phyloP scores from a whole-genome alignment of 768 basidiomycete genomes.

The Leccinum olivaceopallidum region DNA sequence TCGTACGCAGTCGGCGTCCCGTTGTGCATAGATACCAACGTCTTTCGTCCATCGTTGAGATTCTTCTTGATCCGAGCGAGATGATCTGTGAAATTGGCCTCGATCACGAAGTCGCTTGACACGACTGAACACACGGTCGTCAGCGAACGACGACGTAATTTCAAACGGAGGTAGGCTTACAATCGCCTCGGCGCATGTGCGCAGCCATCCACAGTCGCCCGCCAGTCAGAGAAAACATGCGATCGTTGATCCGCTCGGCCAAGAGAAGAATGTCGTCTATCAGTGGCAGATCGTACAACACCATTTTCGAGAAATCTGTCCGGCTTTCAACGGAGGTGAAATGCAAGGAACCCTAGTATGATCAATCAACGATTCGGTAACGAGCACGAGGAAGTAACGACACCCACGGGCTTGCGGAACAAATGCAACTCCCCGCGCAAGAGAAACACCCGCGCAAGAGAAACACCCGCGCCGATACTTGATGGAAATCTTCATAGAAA shows the following conservation, averaged over 20 bases:
- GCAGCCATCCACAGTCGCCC: constrained; percentile 45
- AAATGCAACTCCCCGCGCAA: constrained; percentile 41
- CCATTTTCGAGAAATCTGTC: constrained; percentile 30
- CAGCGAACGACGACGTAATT: background rate
- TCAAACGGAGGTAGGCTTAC: constrained; percentile 24
- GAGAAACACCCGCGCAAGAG: constrained; percentile 28
- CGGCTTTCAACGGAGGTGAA: constrained; percentile 35
- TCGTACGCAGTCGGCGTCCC: constrained; percentile 19
- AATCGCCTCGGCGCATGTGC: constrained; percentile 47
- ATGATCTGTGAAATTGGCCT: constrained; percentile 33
- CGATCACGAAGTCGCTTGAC: constrained; percentile 36
- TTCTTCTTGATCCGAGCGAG: constrained; percentile 33
- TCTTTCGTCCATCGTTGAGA: constrained; percentile 20
- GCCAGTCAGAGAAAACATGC: constrained; percentile 30
- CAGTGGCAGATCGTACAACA: constrained; percentile 33
- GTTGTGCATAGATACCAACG: constrained; percentile 24
- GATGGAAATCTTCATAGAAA: constrained; percentile 39
- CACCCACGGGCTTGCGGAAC: constrained; percentile 39
- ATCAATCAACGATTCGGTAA: background rate
- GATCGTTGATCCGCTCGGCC: constrained; percentile 31
- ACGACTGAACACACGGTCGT: constrained; percentile 22
- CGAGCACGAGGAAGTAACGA: background rate
- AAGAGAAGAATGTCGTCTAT: constrained; percentile 28
- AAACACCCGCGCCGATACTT: constrained; percentile 37
- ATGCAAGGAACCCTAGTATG: constrained; percentile 31